A percentile compares a stretch with the other conserved stretches of the same genome.
Conservation (phyloP, 441 rosid species). For the Euphorbia schlechtendalii region DNA sequence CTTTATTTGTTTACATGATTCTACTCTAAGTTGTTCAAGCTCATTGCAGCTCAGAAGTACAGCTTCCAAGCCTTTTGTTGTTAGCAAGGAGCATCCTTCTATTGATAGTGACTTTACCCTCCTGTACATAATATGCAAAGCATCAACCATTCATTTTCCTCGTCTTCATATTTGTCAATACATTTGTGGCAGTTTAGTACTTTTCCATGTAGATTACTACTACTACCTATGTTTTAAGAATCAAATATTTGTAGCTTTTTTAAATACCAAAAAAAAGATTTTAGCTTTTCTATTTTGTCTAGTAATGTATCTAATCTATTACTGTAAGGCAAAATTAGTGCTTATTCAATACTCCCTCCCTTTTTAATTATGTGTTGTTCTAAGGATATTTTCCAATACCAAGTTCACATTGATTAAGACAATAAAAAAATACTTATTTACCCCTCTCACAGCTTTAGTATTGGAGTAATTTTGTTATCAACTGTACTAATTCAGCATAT, state of each 20-base stretch:
- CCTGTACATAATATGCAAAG: slow-evolving; percentile 29
- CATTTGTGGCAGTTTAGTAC: not conserved
- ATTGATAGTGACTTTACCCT: slow-evolving; percentile 51
- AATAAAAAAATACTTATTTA: no score
- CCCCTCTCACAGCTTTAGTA: no score
- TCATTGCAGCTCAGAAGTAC: slow-evolving; percentile 54
- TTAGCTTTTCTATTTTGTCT: no score
- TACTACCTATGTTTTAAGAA: not conserved
- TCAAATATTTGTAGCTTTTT: no score
- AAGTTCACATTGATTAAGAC: no score
- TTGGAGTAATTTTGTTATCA: no score
- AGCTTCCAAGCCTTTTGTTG: slow-evolving; percentile 62
- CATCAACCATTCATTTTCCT: not conserved
- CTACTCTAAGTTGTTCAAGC: slow-evolving; percentile 55
- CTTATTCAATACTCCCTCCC: no score
- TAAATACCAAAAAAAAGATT: no score
- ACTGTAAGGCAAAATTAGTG: no score
- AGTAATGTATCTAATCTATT: no score
- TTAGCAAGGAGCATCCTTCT: slow-evolving; percentile 74
- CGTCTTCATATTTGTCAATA: not conserved
- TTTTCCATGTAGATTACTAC: not conserved
- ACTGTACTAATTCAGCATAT: not conserved
- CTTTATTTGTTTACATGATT: slow-evolving; percentile 64
- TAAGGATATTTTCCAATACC: no score
- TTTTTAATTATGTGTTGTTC: no score